These are phyloP conservation scores for Halophytophthora batemanensis DNA, from an alignment of 352 stramenopile species.

Conservation along the genomic window DNA sequence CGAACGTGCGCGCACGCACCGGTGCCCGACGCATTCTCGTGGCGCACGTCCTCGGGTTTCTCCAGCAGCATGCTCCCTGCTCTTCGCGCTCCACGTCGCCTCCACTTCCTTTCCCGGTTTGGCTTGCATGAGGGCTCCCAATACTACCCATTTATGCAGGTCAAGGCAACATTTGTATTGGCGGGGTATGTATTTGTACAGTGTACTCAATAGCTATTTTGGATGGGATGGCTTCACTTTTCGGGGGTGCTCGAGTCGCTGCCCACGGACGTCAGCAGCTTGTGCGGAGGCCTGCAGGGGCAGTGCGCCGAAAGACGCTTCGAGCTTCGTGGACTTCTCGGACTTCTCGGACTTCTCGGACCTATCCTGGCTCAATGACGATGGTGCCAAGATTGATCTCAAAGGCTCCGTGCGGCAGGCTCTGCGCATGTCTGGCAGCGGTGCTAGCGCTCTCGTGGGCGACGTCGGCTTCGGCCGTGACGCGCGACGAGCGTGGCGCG, in stretches of 20 bases:
- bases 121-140: no score
- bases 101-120: no score
- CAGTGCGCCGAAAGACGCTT: no score
- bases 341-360: no score
- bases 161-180: no score
- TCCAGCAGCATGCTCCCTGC: constrained; percentile 72
- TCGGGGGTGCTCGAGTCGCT: no score
- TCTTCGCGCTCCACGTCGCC: background rate
- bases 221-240: background rate
- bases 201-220: background rate
- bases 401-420: background rate
- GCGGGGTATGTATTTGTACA: background rate
- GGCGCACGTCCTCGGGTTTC: constrained; percentile 73
- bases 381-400: no score
- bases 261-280: no score
- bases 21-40: constrained; percentile 67
- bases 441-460: constrained; percentile 2
- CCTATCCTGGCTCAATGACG: no score
- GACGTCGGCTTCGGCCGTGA: constrained; percentile 2
- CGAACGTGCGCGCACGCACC: constrained; percentile 25
- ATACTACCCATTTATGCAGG: no score
- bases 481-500: constrained; percentile 51
- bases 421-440: background rate
- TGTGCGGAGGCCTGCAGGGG: no score
- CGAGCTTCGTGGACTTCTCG: constrained; percentile 5